phyloP scores from a whole-genome alignment of 1,139 yeast species.

The Petasospora fabianii region DNA sequence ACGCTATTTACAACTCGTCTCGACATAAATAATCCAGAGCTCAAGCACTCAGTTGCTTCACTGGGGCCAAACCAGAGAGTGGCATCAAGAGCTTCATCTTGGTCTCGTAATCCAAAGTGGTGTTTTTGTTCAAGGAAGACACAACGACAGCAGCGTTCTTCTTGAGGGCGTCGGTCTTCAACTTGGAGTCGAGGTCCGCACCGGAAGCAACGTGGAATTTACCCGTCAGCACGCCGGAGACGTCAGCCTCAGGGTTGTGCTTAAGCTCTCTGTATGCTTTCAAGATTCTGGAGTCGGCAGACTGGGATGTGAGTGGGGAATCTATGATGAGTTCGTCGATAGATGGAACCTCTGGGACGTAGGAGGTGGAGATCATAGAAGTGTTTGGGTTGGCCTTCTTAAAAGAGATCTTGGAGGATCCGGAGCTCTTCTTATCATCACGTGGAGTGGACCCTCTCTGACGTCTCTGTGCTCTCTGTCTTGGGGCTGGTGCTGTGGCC shows the following conservation, averaged over 20 bases:
- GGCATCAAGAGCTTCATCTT: conserved; percentile 24
- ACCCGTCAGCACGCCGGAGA: conserved; percentile 20
- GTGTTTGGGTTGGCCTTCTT: conserved; percentile 17
- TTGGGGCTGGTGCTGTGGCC: conserved; percentile 1
- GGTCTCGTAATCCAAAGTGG: conserved; percentile 15
- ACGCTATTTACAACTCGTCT: too few relatives aligned
- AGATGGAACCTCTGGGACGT: conserved; percentile 20
- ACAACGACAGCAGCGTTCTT: conserved; percentile 23
- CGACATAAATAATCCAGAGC: too few relatives aligned
- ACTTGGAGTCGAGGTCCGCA: conserved; percentile 5
- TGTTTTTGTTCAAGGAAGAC: conserved; percentile 21
- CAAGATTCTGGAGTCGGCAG: conserved; percentile 19
- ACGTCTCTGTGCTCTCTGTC: conserved; percentile 9
- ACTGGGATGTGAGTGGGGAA: conserved; percentile 21
- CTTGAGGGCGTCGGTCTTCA: conserved; percentile 20
- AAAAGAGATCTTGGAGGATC: not conserved
- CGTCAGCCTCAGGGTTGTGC: conserved; percentile 14
- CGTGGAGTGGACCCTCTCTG: not conserved
- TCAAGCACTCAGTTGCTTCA: conserved; percentile 18
- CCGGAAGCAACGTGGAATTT: conserved; percentile 8
- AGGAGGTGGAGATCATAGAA: conserved; percentile 13
- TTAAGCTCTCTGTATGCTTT: conserved; percentile 20
- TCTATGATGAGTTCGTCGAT: conserved; percentile 12
- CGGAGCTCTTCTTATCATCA: not conserved
- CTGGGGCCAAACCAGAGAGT: conserved; percentile 24